These are phyloP conservation scores for Lolium multiflorum DNA, from an alignment of 176 grass and related monocot genomes.

Conservation along the genomic window DNA sequence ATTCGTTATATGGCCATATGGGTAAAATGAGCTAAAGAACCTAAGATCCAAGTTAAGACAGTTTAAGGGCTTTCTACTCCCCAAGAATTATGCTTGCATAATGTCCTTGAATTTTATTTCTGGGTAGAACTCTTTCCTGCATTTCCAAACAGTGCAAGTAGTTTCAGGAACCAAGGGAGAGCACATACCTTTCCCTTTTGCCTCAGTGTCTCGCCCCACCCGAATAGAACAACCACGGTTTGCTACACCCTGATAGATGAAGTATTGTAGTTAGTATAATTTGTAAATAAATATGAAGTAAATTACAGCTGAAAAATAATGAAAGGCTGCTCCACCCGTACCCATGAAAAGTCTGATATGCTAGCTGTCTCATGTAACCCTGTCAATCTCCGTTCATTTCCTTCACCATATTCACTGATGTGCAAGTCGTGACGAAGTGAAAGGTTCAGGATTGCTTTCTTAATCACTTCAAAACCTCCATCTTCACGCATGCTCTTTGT, in stretches of 20 bases:
- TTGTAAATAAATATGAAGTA: slow-evolving; percentile 12
- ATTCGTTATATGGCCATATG: neutral
- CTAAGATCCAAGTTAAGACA: neutral
- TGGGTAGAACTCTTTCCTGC: neutral
- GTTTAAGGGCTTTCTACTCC: neutral
- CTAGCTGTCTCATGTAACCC: slow-evolving; percentile 93
- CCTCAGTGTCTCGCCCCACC: slow-evolving; percentile 91
- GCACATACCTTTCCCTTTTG: slow-evolving; percentile 84
- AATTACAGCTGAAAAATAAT: neutral
- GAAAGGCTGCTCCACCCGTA: slow-evolving; percentile 40
- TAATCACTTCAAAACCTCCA: slow-evolving; percentile 89
- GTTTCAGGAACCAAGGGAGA: slow-evolving; percentile 7
- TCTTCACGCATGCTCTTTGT: slow-evolving; percentile 94
- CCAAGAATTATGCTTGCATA: slow-evolving; percentile 3
- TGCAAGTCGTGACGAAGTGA: slow-evolving; percentile 90
- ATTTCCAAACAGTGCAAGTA: slow-evolving; percentile 12
- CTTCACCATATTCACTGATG: slow-evolving; percentile 97
- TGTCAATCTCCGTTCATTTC: slow-evolving; percentile 92
- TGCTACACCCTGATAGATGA: slow-evolving; percentile 82
- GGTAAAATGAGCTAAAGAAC: neutral
- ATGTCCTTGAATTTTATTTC: slow-evolving; percentile 26
- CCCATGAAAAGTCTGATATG: slow-evolving; percentile 96
- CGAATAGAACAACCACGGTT: slow-evolving; percentile 97
- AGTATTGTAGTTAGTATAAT: neutral
- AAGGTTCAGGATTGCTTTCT: slow-evolving; percentile 96